A percentile compares a stretch with the other conserved stretches of the same genome.
Conservation (phyloP, 148 eudicot species). For the Bassia scoparia region DNA sequence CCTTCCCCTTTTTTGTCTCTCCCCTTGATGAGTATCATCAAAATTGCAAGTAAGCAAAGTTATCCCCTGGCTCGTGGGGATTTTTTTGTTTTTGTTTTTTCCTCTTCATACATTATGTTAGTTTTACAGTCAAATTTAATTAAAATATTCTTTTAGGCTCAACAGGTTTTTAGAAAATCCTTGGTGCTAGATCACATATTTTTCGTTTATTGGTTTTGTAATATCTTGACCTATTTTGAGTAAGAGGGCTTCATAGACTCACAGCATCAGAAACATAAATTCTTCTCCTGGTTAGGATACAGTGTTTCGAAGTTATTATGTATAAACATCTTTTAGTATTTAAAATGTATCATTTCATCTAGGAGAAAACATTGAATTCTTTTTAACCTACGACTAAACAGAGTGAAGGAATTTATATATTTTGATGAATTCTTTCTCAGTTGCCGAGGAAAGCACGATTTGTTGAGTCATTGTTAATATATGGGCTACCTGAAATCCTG, state of each 20-base stretch:
- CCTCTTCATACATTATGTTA: no score
- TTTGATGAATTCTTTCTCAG: neutral
- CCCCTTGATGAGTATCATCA: constrained; percentile 41
- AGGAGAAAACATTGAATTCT: neutral
- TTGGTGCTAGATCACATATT: neutral
- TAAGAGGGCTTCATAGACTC: neutral
- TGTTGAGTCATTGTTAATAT: neutral
- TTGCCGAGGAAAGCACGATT: neutral
- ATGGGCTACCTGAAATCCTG: neutral
- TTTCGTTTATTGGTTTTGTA: neutral
- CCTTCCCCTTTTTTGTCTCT: constrained; percentile 40
- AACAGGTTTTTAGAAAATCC: neutral
- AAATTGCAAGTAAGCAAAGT: constrained; percentile 35
- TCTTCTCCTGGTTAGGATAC: neutral
- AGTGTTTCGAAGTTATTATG: neutral
- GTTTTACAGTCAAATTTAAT: neutral
- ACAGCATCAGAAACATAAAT: neutral
- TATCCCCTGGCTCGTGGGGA: neutral
- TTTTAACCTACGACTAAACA: neutral
- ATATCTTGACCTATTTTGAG: neutral
- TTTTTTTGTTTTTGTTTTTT: neutral
- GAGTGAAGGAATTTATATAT: neutral
- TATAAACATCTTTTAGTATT: no score
- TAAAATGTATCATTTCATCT: neutral
- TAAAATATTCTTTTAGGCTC: neutral